These are phyloP conservation scores for Gynandropsis gynandra DNA, from an alignment of 345 rosid species.

Conservation along the genomic window DNA sequence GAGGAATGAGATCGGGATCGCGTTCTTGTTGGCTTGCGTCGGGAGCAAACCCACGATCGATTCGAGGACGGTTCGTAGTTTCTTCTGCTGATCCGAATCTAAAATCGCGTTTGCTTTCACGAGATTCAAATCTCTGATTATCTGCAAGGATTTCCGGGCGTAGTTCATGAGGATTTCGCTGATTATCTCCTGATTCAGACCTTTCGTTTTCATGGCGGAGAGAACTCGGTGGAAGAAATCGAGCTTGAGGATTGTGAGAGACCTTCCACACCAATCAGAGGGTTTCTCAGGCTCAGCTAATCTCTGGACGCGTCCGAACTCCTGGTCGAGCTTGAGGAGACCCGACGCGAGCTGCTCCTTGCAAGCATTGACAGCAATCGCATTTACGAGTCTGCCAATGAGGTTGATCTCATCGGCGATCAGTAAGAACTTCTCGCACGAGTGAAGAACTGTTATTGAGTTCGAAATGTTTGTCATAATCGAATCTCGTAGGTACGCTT, in stretches of 20 bases:
- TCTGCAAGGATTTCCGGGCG: constrained; percentile 72
- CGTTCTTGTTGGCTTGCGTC: constrained; percentile 76
- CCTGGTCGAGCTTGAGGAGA: constrained; percentile 73
- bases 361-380: constrained; percentile 80
- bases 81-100: constrained; percentile 70
- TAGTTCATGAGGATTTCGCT: constrained; percentile 76
- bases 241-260: constrained; percentile 59
- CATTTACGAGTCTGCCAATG: constrained; percentile 57
- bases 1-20: constrained; percentile 82
- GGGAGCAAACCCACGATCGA: constrained; percentile 67
- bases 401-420: constrained; percentile 71
- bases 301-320: constrained; percentile 30
- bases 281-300: constrained; percentile 57
- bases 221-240: constrained; percentile 81
- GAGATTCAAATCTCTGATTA: constrained; percentile 32
- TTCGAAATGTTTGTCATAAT: constrained; percentile 60
- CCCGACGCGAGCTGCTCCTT: constrained; percentile 94
- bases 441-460: constrained; percentile 61
- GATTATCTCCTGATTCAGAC: constrained; percentile 83
- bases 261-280: constrained; percentile 88
- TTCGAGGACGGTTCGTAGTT: constrained; percentile 69
- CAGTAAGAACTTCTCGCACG: constrained; percentile 61
- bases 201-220: constrained; percentile 79
- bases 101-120: constrained; percentile 40
- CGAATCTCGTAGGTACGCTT: constrained; percentile 53